A percentile compares a stretch with the other conserved stretches of the same genome.
phyloP scores from a whole-genome alignment of 2,329 filamentous ascomycete genomes.

The Aspergillus tubingensis region DNA sequence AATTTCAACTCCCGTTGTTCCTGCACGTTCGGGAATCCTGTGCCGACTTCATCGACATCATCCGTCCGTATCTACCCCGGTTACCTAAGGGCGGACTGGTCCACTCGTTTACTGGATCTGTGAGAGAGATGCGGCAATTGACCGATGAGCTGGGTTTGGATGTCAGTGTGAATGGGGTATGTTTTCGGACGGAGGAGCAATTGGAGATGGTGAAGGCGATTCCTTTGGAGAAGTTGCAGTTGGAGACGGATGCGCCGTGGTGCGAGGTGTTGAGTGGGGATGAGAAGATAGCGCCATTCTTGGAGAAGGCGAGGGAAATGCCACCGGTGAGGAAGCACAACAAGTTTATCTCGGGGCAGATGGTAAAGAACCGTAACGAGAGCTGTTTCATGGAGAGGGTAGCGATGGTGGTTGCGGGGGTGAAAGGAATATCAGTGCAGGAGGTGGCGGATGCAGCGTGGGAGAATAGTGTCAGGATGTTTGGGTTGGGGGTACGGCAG shows the following conservation, averaged over 20 bases:
- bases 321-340: constrained; percentile 52
- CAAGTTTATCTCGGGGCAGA: constrained; percentile 48
- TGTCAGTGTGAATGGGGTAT: constrained; percentile 55
- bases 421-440: constrained; percentile 48
- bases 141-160: constrained; percentile 44
- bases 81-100: constrained; percentile 65
- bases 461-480: constrained; percentile 41
- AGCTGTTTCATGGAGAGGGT: constrained; percentile 53
- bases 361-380: constrained; percentile 54
- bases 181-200: constrained; percentile 43
- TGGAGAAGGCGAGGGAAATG: constrained; percentile 41
- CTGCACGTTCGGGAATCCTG: constrained; percentile 45
- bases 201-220: constrained; percentile 47
- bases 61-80: constrained; percentile 42
- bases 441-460: constrained; percentile 47
- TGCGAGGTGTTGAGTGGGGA: constrained; percentile 46
- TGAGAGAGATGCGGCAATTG: constrained; percentile 42
- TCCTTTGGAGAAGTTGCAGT: constrained; percentile 46
- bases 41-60: constrained; percentile 46
- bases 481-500: constrained; percentile 18
- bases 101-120: constrained; percentile 83
- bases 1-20: constrained; percentile 36
- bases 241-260: constrained; percentile 55
- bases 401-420: constrained; percentile 51
- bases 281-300: constrained; percentile 44